Base-by-base conservation (phyloP, 2,329 filamentous ascomycete species). In the Fusarium denticulatum region DNA sequence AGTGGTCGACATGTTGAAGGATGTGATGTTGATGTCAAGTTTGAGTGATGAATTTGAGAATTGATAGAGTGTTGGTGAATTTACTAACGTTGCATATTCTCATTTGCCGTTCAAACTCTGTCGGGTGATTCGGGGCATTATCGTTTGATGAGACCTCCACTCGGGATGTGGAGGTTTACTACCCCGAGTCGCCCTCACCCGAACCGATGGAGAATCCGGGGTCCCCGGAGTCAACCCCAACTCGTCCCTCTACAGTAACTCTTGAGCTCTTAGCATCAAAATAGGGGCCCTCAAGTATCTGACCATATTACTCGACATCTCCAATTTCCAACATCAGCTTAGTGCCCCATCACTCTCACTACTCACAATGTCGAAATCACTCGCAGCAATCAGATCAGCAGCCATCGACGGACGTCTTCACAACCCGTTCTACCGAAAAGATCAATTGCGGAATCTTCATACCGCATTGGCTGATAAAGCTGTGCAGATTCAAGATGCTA, bases 391-490 rank as follows among this genome's bases (percentile, higher is more conserved):
- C 30, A 71, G 71, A 26, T 74, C 75, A 18, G 55, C 75, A 16
- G 67, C 71, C 46, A 58, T 72, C 3, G 74, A 77, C 39, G 75
- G 75, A 57, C 67, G 75, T 7, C 43, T 60, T 4, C 67, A 72
- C 20, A 77, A 76, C 14, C 70, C 71, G 3, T 68, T 73, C 56
- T 77, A 74, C 43, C 68, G 69, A n/a, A 76, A 76, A 16, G 66
- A 64, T 15, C 74, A 76, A 28, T 43, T 76, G 3, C 55, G 64
- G 7, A 52, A 49, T 22, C 63, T 76, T 9, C 75, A 76, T 36
- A 59, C 24, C n/a, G 32, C 61, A 0, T 40, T 76, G 14, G 64
- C 67, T 0, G 63, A 74, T 12, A 65, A 70, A 18, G 67, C 74
- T 8, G 24, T 53, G 1, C 43, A 71, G 12, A 74, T 76, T 3